Evolutionary conservation across 164 flowering plant genomes (phyloP).

Genomic region (Annona squamosa): DNA sequence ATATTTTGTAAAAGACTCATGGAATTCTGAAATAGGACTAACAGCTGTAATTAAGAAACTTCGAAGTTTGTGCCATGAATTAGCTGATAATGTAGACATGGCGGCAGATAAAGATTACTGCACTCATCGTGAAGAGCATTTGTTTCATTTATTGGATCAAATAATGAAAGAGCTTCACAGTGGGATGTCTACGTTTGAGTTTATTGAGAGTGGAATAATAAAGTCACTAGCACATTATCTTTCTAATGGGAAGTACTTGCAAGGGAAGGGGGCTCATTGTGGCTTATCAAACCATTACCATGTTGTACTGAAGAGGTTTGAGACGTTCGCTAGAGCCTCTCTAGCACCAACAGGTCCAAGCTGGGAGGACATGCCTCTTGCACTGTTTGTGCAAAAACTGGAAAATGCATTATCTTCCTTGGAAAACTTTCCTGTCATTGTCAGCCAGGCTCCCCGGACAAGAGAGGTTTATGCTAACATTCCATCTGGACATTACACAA

Average conservation of each 20-base stretch:
- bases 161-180: constrained; percentile 52
- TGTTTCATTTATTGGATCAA: constrained; percentile 34
- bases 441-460: constrained; percentile 30
- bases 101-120: constrained; percentile 16
- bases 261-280: constrained; percentile 17
- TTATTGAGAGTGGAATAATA: constrained; percentile 81
- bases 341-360: constrained; percentile 22
- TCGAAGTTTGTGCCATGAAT: constrained; percentile 30
- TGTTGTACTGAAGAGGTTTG: constrained; percentile 48
- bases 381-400: constrained; percentile 42
- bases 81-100: constrained; percentile 34
- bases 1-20: constrained; percentile 41
- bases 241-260: constrained; percentile 41
- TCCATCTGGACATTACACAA: constrained; percentile 40
- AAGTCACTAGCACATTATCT: constrained; percentile 51
- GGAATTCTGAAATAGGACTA: constrained; percentile 38
- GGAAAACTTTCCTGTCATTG: constrained; percentile 69
- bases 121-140: constrained; percentile 38
- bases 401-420: constrained; percentile 63
- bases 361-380: constrained; percentile 31
- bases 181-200: constrained; percentile 79
- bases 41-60: constrained; percentile 64
- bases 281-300: constrained; percentile 5
- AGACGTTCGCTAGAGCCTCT: constrained; percentile 46
- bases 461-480: constrained; percentile 52